Evolutionary conservation across 306 rosid genomes (phyloP), one percentile per base, ranked within the genome.

Genomic region (Prunus mume): DNA sequence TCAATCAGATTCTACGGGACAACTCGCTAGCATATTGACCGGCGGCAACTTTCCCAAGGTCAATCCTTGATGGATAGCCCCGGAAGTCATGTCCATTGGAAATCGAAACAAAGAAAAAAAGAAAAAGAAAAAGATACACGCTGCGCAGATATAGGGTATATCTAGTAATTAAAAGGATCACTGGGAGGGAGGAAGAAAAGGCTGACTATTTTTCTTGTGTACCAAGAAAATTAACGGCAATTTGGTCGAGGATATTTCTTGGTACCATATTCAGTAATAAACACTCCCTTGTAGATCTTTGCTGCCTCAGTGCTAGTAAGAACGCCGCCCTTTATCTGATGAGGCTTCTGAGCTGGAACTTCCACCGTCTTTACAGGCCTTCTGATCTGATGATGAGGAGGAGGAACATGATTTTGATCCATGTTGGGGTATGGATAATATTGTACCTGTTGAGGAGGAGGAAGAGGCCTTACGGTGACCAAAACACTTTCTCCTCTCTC

Each of bases 281-380:
- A 32, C 34, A 32, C 34, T 32, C 34, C 25, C 25, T 1, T 1
- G 25, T 24, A 24, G 25, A 24, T 32, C 34, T 4, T 30, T 30
- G 34, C 34, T 24, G 71, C 58, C 34, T 78, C 83, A 18, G 75
- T 68, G 55, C 72, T 45, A 45, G 56, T 47, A 5, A 80, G 22
- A 28, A 58, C 41, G 41, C 41, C 41, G 41, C 1, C 41, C 41
- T 34, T 34, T 34, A 1, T 34, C 8, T 34, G 7, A 34, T 34
- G 41, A 34, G 41, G 41, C 41, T 34, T 34, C 41, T 34, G 41
- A 34, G 41, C 41, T 34, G 34, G 34, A 30, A 30, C 34, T 30
- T 30, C 34, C 34, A 0, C 6, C 6, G 6, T 30, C 34, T 30
- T 30, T 1, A 30, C 34, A 0, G 34, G 6, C 1, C 6, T 30